Conservation (phyloP, 2,329 filamentous ascomycete genomes). For the Aaosphaeria pasadenensis region DNA sequence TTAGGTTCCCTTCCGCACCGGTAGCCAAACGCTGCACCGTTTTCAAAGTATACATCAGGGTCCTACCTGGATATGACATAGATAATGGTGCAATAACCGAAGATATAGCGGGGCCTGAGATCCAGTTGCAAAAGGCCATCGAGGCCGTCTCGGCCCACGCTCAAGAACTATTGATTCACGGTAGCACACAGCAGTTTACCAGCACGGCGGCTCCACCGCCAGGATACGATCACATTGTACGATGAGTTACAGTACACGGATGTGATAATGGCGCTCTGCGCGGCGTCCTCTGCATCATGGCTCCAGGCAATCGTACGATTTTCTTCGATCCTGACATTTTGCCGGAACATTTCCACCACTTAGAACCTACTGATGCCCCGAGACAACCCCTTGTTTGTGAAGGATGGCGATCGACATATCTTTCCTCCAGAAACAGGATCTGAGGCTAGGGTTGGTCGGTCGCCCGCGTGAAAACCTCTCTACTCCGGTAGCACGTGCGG, state of each 20-base stretch:
- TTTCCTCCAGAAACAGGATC: slow-evolving; percentile 23
- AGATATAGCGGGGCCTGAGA: slow-evolving; percentile 1
- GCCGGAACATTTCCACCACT: slow-evolving; percentile 29
- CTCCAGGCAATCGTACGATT: slow-evolving; percentile 24
- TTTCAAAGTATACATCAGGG: neutral
- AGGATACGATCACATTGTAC: slow-evolving; percentile 9
- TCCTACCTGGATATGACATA: neutral
- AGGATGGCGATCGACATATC: slow-evolving; percentile 17
- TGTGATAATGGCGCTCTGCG: slow-evolving; percentile 19
- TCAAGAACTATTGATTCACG: neutral
- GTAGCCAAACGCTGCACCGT: slow-evolving; percentile 10
- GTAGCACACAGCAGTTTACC: slow-evolving; percentile 1
- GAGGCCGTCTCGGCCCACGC: too few relatives aligned
- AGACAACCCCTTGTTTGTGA: slow-evolving; percentile 12
- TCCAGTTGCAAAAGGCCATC: too few relatives aligned
- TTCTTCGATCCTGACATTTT: slow-evolving; percentile 20
- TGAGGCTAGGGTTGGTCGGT: slow-evolving; percentile 5
- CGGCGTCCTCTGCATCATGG: slow-evolving; percentile 16
- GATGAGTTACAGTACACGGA: slow-evolving; percentile 3
- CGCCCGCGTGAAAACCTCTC: slow-evolving; percentile 8
- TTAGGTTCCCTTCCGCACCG: slow-evolving; percentile 11
- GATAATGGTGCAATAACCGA: slow-evolving; percentile 3
- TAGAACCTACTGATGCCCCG: slow-evolving; percentile 10
- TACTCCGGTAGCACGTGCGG: slow-evolving; percentile 17
- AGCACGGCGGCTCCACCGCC: slow-evolving; percentile 7